Conservation (phyloP, 805 yeast species). For the Torulaspora franciscae region DNA sequence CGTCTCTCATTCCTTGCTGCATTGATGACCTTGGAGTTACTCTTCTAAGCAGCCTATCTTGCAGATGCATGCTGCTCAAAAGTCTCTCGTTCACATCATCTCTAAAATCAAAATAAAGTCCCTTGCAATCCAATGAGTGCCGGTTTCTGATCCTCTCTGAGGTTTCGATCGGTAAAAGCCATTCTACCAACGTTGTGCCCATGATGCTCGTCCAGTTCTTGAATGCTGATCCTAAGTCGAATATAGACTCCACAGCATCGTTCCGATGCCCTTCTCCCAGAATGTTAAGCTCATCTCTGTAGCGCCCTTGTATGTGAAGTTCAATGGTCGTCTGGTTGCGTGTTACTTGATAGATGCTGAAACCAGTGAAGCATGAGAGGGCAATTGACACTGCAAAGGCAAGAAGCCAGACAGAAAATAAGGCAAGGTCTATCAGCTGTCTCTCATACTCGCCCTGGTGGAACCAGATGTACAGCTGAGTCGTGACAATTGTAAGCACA, state of each 20-base stretch:
- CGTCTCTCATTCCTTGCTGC: slow-evolving; percentile 9
- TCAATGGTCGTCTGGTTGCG: slow-evolving; percentile 80
- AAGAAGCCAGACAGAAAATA: slow-evolving; percentile 55
- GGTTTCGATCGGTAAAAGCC: slow-evolving; percentile 61
- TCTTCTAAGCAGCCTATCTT: slow-evolving; percentile 30
- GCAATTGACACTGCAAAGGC: slow-evolving; percentile 52
- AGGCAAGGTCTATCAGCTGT: slow-evolving; percentile 49
- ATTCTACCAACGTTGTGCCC: slow-evolving; percentile 62
- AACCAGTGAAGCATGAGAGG: slow-evolving; percentile 50
- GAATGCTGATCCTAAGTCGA: slow-evolving; percentile 57
- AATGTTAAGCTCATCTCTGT: slow-evolving; percentile 38
- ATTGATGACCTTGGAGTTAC: slow-evolving; percentile 32
- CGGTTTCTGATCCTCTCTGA: slow-evolving; percentile 25
- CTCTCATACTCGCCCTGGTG: slow-evolving; percentile 37
- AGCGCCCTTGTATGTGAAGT: slow-evolving; percentile 51
- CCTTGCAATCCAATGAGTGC: slow-evolving; percentile 37
- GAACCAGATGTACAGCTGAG: slow-evolving; percentile 48
- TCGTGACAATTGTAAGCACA: slow-evolving; percentile 40
- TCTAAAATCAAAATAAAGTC: slow-evolving; percentile 44
- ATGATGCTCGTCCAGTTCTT: slow-evolving; percentile 65
- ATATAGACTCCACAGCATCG: slow-evolving; percentile 59
- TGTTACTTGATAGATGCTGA: slow-evolving; percentile 54
- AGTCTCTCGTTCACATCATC: slow-evolving; percentile 40
- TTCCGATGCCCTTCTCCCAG: slow-evolving; percentile 33
- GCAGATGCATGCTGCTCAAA: slow-evolving; percentile 34